These are phyloP conservation scores for Trifolium fragiferum DNA, from an alignment of 306 rosid species.

Conservation along the genomic window DNA sequence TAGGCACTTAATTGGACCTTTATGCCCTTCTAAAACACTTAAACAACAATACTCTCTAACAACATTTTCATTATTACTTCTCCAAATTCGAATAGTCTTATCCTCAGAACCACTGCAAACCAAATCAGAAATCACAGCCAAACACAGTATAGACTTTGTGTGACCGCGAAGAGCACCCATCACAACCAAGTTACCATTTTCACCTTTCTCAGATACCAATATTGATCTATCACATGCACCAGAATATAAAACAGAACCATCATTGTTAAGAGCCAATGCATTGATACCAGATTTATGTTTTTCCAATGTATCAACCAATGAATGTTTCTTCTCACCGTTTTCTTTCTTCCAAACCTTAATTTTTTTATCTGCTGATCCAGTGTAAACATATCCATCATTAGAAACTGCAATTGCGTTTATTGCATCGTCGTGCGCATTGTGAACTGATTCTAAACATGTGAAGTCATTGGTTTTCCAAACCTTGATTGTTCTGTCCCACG, in stretches of 20 bases:
- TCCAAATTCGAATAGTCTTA: constrained; percentile 79
- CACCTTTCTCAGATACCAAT: constrained; percentile 67
- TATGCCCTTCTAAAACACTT: constrained; percentile 80
- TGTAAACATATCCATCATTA: constrained; percentile 69
- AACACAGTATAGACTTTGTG: constrained; percentile 68
- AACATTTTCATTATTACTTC: constrained; percentile 39
- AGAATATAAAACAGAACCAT: constrained; percentile 67
- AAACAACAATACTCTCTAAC: constrained; percentile 58
- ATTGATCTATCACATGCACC: constrained; percentile 90
- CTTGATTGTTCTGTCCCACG: constrained; percentile 92
- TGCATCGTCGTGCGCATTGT: constrained; percentile 84
- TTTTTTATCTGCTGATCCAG: constrained; percentile 85
- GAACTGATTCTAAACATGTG: constrained; percentile 78
- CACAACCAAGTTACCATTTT: constrained; percentile 51
- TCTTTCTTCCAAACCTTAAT: constrained; percentile 76
- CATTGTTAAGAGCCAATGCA: constrained; percentile 70
- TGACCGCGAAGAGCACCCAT: constrained; percentile 83
- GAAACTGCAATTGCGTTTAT: constrained; percentile 74
- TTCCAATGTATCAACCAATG: constrained; percentile 59
- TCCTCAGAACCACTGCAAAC: constrained; percentile 93
- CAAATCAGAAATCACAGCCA: constrained; percentile 63
- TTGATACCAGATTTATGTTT: constrained; percentile 82
- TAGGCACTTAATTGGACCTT: constrained; percentile 73
- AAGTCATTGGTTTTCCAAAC: constrained; percentile 79
- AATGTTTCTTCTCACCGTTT: constrained; percentile 56